A percentile compares a stretch with the other conserved stretches of the same genome.
phyloP scores from a whole-genome alignment of 1,284 basidiomycete genomes.

The Sanghuangporus sanghuang region DNA sequence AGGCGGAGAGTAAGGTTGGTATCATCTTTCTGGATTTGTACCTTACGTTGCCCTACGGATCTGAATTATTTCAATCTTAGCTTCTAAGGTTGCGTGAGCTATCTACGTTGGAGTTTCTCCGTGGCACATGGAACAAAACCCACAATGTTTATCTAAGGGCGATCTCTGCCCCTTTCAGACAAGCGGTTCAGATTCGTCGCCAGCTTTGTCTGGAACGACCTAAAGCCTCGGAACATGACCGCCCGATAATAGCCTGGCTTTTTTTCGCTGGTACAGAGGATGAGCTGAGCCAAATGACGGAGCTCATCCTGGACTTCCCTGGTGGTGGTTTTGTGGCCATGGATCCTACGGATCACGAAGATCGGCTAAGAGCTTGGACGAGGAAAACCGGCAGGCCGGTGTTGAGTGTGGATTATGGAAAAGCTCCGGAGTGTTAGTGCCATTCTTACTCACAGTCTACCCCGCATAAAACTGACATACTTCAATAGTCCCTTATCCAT shows the following conservation, averaged over 20 bases:
- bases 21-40: neutral
- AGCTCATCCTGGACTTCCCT: conserved; percentile 88
- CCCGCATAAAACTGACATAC: neutral
- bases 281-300: conserved; percentile 64
- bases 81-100: conserved; percentile 87
- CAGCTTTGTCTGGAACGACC: conserved; percentile 84
- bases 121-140: conserved; percentile 95
- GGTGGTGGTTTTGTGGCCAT: conserved; percentile 97
- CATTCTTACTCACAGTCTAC: neutral
- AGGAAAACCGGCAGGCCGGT: conserved; percentile 76
- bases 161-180: conserved; percentile 52
- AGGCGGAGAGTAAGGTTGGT: conserved; percentile 84
- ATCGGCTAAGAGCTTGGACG: conserved; percentile 87
- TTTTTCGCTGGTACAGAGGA: conserved; percentile 75
- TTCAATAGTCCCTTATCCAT: conserved; percentile 85
- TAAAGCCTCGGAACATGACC: conserved; percentile 64
- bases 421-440: conserved; percentile 87
- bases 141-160: conserved; percentile 86
- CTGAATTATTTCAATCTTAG: conserved; percentile 35
- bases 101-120: conserved; percentile 93
- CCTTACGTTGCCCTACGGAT: neutral
- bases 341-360: conserved; percentile 93
- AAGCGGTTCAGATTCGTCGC: conserved; percentile 58
- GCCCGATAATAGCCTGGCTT: conserved; percentile 80
- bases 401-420: conserved; percentile 89